These are phyloP conservation scores for Ceratocystis smalleyi DNA, from an alignment of 2,329 filamentous ascomycete genomes.

Conservation along the genomic window DNA sequence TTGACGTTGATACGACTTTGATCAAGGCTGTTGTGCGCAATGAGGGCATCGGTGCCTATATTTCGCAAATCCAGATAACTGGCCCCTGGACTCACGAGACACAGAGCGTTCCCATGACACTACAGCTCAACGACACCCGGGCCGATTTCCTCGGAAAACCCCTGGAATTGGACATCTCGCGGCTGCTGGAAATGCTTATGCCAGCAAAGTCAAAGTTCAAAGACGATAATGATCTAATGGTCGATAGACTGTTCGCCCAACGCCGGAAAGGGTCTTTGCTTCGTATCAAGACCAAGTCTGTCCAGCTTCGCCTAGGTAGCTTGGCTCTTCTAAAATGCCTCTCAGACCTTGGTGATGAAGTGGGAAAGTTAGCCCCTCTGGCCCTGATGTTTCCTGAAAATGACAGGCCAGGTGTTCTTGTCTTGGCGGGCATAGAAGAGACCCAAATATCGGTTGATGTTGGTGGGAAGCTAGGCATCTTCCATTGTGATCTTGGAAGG, in stretches of 20 bases:
- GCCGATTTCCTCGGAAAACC: conserved; percentile 60
- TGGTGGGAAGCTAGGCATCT: conserved; percentile 51
- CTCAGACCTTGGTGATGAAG: conserved; percentile 57
- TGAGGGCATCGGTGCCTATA: conserved; percentile 53
- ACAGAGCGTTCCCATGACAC: conserved; percentile 43
- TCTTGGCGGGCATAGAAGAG: conserved; percentile 50
- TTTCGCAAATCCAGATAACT: conserved; percentile 58
- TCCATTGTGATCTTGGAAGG: conserved; percentile 42
- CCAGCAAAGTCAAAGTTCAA: conserved; percentile 86
- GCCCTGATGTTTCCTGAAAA: conserved; percentile 93
- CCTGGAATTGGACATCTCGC: conserved; percentile 64
- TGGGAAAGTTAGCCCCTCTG: conserved; percentile 70
- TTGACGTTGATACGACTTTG: conserved; percentile 61
- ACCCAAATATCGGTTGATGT: conserved; percentile 47
- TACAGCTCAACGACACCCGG: conserved; percentile 49
- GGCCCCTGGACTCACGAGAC: conserved; percentile 41
- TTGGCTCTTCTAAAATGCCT: conserved; percentile 52
- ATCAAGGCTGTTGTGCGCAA: conserved; percentile 66
- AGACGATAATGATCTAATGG: conserved; percentile 80
- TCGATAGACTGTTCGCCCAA: conserved; percentile 79
- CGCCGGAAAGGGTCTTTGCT: conserved; percentile 73
- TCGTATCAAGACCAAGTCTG: conserved; percentile 48
- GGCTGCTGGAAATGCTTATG: conserved; percentile 69
- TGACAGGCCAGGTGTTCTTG: conserved; percentile 76
- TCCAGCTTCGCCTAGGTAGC: conserved; percentile 47